These are phyloP conservation scores for Aphanomyces invadans DNA, from an alignment of 352 stramenopile genomes.

Conservation along the genomic window DNA sequence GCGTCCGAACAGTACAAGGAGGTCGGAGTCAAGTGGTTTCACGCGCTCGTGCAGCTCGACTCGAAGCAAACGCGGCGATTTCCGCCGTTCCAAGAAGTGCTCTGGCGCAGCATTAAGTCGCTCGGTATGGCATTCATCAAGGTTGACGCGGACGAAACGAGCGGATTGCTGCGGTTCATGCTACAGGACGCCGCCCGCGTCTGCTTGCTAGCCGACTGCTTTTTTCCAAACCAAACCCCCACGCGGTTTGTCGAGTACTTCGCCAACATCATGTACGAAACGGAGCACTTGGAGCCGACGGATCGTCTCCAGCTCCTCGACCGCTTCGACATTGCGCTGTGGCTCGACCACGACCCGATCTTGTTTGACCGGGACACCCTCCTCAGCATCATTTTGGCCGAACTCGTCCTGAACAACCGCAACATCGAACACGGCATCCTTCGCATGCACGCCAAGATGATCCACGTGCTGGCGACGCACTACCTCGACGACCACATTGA, in stretches of 20 bases:
- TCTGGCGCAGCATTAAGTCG: conserved; percentile 78
- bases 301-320: conserved; percentile 63
- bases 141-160: conserved; percentile 75
- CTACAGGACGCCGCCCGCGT: conserved; percentile 76
- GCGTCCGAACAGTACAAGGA: conserved; percentile 28
- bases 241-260: conserved; percentile 83
- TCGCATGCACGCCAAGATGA: conserved; percentile 59
- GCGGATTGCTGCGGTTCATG: conserved; percentile 73
- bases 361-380: conserved; percentile 80
- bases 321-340: conserved; percentile 69
- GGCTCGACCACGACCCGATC: conserved; percentile 60
- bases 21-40: conserved; percentile 79
- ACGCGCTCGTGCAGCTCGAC: conserved; percentile 63
- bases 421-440: conserved; percentile 43
- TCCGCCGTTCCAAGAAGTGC: conserved; percentile 67
- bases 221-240: conserved; percentile 61
- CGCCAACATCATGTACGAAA: conserved; percentile 72
- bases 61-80: conserved; percentile 75
- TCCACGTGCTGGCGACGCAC: conserved; percentile 56
- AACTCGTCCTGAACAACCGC: conserved; percentile 32
- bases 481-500: conserved; percentile 74
- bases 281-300: conserved; percentile 55
- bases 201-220: conserved; percentile 72
- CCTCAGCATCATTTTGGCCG: conserved; percentile 64
- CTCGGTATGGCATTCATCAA: conserved; percentile 71